A percentile compares a stretch with the other conserved stretches of the same genome.
Conservation (phyloP, 768 basidiomycete species). For the Leccinum longicurvipes region DNA sequence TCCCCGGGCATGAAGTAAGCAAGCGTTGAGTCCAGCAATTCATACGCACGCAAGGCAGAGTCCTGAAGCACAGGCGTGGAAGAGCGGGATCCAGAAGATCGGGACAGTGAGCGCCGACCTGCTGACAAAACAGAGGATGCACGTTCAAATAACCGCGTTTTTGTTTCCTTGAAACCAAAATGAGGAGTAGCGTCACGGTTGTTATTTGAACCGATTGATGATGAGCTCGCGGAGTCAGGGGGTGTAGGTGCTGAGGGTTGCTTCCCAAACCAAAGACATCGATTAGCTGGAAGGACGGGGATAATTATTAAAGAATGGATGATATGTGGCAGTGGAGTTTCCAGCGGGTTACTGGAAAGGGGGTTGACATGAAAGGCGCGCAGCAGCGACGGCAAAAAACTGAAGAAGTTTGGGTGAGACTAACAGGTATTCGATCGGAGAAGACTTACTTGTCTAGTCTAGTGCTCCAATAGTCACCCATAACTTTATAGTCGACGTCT, state of each 20-base stretch:
- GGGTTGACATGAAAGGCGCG: conserved; percentile 66
- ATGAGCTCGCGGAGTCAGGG: conserved; percentile 36
- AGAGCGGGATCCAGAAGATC: conserved; percentile 43
- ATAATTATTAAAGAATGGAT: conserved; percentile 81
- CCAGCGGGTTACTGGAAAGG: conserved; percentile 59
- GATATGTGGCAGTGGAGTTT: conserved; percentile 73
- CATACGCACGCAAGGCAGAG: conserved; percentile 60
- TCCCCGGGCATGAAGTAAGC: conserved; percentile 65
- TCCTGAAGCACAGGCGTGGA: conserved; percentile 36
- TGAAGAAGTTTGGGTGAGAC: not conserved
- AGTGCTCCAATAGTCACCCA: conserved; percentile 74
- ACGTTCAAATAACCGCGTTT: conserved; percentile 23
- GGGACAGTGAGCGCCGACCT: conserved; percentile 36
- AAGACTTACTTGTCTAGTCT: conserved; percentile 64
- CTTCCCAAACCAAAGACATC: conserved; percentile 59
- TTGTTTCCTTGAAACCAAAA: conserved; percentile 19
- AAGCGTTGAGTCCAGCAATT: conserved; percentile 60
- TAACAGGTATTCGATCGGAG: not conserved
- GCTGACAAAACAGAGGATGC: conserved; percentile 28
- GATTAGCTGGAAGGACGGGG: conserved; percentile 59
- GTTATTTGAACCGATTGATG: conserved; percentile 21
- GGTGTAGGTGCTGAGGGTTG: conserved; percentile 32
- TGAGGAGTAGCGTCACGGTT: conserved; percentile 1
- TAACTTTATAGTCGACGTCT: conserved; percentile 40
- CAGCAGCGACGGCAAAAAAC: conserved; percentile 69